Conservation (phyloP, 768 basidiomycete species). For the Imleria badia region DNA sequence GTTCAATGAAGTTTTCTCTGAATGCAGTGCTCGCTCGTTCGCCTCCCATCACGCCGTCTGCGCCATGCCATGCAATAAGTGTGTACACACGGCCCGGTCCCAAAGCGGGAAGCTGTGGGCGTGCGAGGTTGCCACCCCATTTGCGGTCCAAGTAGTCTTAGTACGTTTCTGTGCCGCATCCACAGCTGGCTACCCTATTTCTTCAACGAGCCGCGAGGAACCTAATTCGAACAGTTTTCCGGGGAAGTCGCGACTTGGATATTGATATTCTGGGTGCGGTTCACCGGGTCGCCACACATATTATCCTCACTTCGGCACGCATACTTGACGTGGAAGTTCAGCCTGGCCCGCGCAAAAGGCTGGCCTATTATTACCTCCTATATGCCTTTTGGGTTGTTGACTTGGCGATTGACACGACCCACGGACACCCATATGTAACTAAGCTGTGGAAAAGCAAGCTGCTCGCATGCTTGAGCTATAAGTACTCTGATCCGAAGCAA, state of each 20-base stretch:
- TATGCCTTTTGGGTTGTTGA: slow-evolving; percentile 20
- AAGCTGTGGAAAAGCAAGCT: background rate
- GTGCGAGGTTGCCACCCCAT: slow-evolving; percentile 16
- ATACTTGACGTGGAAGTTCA: slow-evolving; percentile 18
- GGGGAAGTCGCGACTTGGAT: slow-evolving; percentile 11
- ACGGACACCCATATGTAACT: slow-evolving; percentile 22
- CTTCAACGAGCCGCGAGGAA: slow-evolving; percentile 11
- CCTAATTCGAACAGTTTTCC: slow-evolving; percentile 9
- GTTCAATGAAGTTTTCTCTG: slow-evolving; percentile 7
- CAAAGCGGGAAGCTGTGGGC: slow-evolving; percentile 14
- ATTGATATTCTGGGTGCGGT: slow-evolving; percentile 11
- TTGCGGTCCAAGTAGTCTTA: slow-evolving; percentile 11
- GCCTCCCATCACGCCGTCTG: slow-evolving; percentile 1
- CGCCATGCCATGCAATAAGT: background rate
- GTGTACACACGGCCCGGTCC: slow-evolving; percentile 14
- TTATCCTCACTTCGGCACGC: slow-evolving; percentile 19
- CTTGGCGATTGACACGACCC: slow-evolving; percentile 27
- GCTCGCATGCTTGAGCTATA: slow-evolving; percentile 9
- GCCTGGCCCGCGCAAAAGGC: slow-evolving; percentile 10
- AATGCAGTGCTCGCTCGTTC: slow-evolving; percentile 7
- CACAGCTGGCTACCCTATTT: slow-evolving; percentile 8
- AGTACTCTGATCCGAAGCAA: slow-evolving; percentile 22
- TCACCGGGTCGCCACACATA: slow-evolving; percentile 11
- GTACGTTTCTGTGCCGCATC: slow-evolving; percentile 26
- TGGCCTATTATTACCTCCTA: slow-evolving; percentile 23